Evolutionary conservation across 2,329 filamentous ascomycete species (phyloP).

Genomic region (Fusarium sp.): DNA sequence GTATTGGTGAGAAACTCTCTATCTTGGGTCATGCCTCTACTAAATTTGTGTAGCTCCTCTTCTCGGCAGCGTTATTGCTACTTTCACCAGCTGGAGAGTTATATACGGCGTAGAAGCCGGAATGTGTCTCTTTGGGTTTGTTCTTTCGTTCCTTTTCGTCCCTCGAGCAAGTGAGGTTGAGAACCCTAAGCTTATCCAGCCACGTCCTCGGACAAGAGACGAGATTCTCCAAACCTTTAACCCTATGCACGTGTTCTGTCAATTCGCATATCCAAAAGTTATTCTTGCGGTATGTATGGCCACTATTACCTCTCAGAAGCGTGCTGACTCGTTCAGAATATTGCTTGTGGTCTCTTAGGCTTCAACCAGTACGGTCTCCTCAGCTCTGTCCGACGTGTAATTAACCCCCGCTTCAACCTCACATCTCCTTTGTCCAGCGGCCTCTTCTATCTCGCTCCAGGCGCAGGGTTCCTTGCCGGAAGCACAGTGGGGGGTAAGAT

Average conservation of each 20-base stretch:
- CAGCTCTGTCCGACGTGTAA: constrained; percentile 72
- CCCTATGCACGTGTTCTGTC: constrained; percentile 44
- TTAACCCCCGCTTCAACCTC: constrained; percentile 77
- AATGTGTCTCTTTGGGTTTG: constrained; percentile 43
- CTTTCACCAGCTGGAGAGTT: constrained; percentile 45
- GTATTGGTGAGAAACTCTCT: constrained; percentile 33
- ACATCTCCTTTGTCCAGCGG: constrained; percentile 71
- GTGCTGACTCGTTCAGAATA: constrained; percentile 22
- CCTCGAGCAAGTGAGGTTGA: constrained; percentile 38
- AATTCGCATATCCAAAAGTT: constrained; percentile 41
- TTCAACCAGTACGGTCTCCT: constrained; percentile 64
- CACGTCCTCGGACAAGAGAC: constrained; percentile 9
- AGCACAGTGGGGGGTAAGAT: constrained; percentile 71
- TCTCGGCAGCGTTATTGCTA: constrained; percentile 46
- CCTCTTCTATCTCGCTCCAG: constrained; percentile 77
- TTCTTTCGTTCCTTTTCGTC: constrained; percentile 44
- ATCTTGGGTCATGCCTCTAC: neutral
- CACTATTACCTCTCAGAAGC: accelerated
- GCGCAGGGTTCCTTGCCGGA: constrained; percentile 72
- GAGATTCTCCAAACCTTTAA: constrained; percentile 43
- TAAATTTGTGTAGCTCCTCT: constrained; percentile 33
- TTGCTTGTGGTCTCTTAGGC: constrained; percentile 42
- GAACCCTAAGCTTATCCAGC: constrained; percentile 37
- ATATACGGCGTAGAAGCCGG: constrained; percentile 46
- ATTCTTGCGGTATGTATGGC: constrained; percentile 35